Base-by-base conservation (phyloP, 805 yeast genomes). In the Lachancea waltii region DNA sequence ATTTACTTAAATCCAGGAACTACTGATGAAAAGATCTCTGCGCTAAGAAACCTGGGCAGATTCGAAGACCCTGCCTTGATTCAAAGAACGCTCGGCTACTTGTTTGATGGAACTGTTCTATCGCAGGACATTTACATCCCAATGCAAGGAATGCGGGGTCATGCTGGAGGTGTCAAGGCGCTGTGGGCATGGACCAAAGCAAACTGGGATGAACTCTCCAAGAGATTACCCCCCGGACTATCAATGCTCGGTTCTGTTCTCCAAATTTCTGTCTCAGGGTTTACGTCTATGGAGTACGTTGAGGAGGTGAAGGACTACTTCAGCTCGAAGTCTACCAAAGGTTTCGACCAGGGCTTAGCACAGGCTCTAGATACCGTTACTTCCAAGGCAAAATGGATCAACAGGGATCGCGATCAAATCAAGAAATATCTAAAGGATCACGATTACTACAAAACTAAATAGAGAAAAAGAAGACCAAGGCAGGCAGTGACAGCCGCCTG, bases 181-280 rank as follows among this genome's bases (percentile, higher is more conserved):
- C 63, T 81, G 47, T 89, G 89, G 85, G 39, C 53, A 13, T 90
- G 95, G 95, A 54, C 77, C 49, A 70, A 72, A 51, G 52, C 43
- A 10, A 79, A 89, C 62, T 90, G 94, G 90, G 86, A 77, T 41
- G 71, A 67, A 31, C 56, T 90, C 43, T 63, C 64, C 50, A 70
- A 75, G 58, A 67, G 72, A 53, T 72, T 86, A 56, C 95, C 97
- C 36, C 85, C 95, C 11, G 81, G 85, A 9, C 71, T 81, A 46
- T 71, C 86, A 17, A 77, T 87, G 85, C 69, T 90, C 51, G 82
- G 90, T 15, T 68, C 80, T 14, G 79, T 92, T 42, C 82, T 90
- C 27, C 67, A 70, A 22, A 46, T 82, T 24, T 64, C 79, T 33
- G 72, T 84, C 27, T 63, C 77, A 17, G 77, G 81, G 1, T 80